Conservation (phyloP, 192 early-diverging fungal genomes). For the Coemansia sp. region DNA sequence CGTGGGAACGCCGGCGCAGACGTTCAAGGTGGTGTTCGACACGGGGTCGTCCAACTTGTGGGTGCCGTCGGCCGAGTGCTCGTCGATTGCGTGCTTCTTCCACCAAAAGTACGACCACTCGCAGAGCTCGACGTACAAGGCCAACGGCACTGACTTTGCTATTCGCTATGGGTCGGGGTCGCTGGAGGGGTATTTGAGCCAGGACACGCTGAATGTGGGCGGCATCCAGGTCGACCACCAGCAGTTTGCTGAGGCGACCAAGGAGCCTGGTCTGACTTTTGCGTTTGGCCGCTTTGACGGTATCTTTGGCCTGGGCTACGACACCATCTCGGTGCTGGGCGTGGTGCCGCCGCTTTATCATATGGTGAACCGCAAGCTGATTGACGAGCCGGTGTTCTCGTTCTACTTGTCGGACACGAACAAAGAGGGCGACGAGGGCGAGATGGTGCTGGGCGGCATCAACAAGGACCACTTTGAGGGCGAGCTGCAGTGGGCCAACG, state of each 20-base stretch:
- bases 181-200: conserved; percentile 91
- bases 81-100: conserved; percentile 93
- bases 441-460: conserved; percentile 86
- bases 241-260: conserved; percentile 94
- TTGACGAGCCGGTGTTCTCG: conserved; percentile 86
- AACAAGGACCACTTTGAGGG: conserved; percentile 75
- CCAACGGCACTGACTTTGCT: conserved; percentile 93
- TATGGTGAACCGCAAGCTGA: conserved; percentile 77
- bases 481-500: conserved; percentile 75
- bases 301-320: conserved; percentile 91
- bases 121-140: conserved; percentile 74
- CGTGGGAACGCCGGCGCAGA: conserved; percentile 85
- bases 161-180: conserved; percentile 93
- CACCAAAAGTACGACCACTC: conserved; percentile 84
- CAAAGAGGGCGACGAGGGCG: conserved; percentile 64
- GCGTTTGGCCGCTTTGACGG: conserved; percentile 95
- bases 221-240: conserved; percentile 68
- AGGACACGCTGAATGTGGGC: conserved; percentile 75
- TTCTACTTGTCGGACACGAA: conserved; percentile 83
- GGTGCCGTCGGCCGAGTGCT: conserved; percentile 94
- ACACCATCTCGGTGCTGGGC: conserved; percentile 82
- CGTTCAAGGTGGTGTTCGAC: conserved; percentile 90
- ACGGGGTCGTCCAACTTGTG: conserved; percentile 95
- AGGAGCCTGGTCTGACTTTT: conserved; percentile 96
- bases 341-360: conserved; percentile 95